Evolutionary conservation across 257 asterid species (phyloP), one percentile per base, ranked within the genome.

Genomic region (Craterostigma plantagineum): DNA sequence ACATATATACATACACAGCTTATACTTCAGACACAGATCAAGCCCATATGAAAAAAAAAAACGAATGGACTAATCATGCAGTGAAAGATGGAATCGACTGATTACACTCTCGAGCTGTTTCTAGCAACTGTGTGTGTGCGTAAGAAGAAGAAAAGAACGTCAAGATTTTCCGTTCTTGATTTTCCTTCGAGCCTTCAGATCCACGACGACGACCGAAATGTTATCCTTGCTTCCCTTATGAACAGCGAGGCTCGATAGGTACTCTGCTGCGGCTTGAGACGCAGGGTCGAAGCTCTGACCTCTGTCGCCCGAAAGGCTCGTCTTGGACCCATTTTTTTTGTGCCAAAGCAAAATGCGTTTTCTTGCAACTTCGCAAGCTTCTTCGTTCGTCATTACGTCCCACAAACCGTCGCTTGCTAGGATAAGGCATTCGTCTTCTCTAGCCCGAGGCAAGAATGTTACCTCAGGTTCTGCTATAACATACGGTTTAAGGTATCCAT

Each of bases 381-480:
- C 48, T 33, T 43, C 48, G 13, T 43, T 43, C 7, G 17, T 43
- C 48, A 43, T 43, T 18, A 43, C 48, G 10, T 43, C 48, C 48
- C 48, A 43, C 48, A 43, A 15, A 1, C 48, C 48, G 33, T 43
- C 48, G 33, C 30, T 43, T 11, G 48, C 48, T 10, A 43, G 48
- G 13, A 43, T 11, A 9, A 43, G 48, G 48, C 48, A 43, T 1
- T 43, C 48, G 33, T 43, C 48, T 18, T 43, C 48, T 8, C 48
- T 16, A 9, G 33, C 23, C 13, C 48, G 30, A 12, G 48, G 48
- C 33, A 43, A 10, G 9, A 43, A 43, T 10, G 11, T 16, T 1
- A 43, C 48, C 30, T 43, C 48, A 1, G 48, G 48, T 16, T 43
- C 48, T 3, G 48, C 1, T 10, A 43, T 43, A 10, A 43, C 23